These are phyloP conservation scores for Hemisphaericaspora nanyangensis DNA, from an alignment of 805 yeast species.

Conservation along the genomic window DNA sequence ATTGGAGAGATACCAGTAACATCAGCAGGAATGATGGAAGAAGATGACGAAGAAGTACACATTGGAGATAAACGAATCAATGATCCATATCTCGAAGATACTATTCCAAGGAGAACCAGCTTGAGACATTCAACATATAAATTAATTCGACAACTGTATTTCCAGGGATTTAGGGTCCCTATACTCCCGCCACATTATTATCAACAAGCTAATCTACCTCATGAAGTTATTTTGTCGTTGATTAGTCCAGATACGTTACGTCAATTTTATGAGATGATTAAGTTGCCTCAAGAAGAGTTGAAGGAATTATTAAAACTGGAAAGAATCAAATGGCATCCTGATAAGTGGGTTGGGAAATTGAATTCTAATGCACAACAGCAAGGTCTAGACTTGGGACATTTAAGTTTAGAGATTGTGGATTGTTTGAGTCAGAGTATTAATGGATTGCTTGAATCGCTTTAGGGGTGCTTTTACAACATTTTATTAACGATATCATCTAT, in stretches of 20 bases:
- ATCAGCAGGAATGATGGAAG: slow-evolving; percentile 33
- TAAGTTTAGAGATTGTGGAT: slow-evolving; percentile 19
- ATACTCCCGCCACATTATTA: slow-evolving; percentile 11
- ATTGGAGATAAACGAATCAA: slow-evolving; percentile 36
- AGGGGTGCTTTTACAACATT: too few relatives aligned
- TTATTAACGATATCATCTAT: too few relatives aligned
- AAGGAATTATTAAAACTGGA: slow-evolving; percentile 39
- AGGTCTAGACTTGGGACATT: slow-evolving; percentile 14
- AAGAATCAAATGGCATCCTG: slow-evolving; percentile 71
- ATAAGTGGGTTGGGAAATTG: slow-evolving; percentile 43
- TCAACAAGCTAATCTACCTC: slow-evolving; percentile 6
- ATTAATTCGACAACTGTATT: slow-evolving; percentile 11
- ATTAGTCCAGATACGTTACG: slow-evolving; percentile 21
- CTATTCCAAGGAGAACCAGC: neutral
- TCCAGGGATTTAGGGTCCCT: slow-evolving; percentile 11
- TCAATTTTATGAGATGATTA: slow-evolving; percentile 24
- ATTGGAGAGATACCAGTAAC: slow-evolving; percentile 30
- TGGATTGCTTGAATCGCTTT: slow-evolving; percentile 16
- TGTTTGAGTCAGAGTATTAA: slow-evolving; percentile 30
- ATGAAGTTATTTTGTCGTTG: slow-evolving; percentile 10
- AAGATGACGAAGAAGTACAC: slow-evolving; percentile 27
- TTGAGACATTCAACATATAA: neutral
- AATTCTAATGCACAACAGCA: slow-evolving; percentile 7
- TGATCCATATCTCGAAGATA: slow-evolving; percentile 14
- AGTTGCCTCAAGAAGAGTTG: slow-evolving; percentile 11